Evolutionary conservation across 257 asterid species (phyloP), one percentile per base, ranked within the genome.

Genomic region (Rhazya stricta): DNA sequence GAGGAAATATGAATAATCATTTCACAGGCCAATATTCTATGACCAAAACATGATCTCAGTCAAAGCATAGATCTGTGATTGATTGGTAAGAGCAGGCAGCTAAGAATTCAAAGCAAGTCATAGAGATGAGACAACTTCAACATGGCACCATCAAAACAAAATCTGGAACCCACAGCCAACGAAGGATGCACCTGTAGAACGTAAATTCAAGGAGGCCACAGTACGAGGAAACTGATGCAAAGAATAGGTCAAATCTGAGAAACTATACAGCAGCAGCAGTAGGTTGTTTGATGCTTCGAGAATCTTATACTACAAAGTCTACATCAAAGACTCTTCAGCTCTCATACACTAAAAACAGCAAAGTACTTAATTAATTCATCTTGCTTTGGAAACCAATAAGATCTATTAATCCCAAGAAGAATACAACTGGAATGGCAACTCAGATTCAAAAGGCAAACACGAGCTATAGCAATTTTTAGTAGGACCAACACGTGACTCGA

Each of bases 401-500:
- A 27, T 9, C 34, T n/a, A 27, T 41, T 13, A 29, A 57, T 21
- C 3, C 23, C 48, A 71, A 21, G 50, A 34, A 21, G 42, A 42
- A 27, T 39, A 29, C 19, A 29, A 16, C 69, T 11, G 27, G 70
- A 73, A 36, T 57, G 13, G 39, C 57, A 58, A 58, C 9, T 12
- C 10, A 73, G 9, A 41, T 48, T 48, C 19, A 34, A 63, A 63
- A 13, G 7, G 18, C 69, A 34, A 63, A 48, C 25, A 0, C 46
- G 45, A 69, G 46, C 30, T 41, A 27, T 34, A 19, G 53, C 54
- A 48, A 63, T 1, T 6, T 58, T 18, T 46, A 37, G 46, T 29
- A 54, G 75, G 79, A 76, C 79, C 70, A 56, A 39, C 74, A 76
- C 32, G 10, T 61, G 69, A 13, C 36, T 42, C 75, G 36, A 69